Conservation (phyloP, 2,329 filamentous ascomycete species). For the Cordyceps tenuipes region DNA sequence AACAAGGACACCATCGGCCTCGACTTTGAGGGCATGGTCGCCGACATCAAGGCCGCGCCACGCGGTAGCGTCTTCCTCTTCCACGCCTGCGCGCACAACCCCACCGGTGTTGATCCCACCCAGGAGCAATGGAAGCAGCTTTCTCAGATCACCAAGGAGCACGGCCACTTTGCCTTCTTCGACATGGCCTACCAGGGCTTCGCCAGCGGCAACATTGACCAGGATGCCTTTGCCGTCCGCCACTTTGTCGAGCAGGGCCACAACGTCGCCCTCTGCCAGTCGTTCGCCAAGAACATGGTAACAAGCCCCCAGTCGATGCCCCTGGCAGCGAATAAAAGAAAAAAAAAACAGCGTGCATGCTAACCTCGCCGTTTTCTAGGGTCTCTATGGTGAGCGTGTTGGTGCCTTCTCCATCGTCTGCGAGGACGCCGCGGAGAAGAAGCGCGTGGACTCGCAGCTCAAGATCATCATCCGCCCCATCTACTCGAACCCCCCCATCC, state of each 20-base stretch:
- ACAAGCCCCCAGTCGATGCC: conserved; percentile 15
- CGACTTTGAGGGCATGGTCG: conserved; percentile 89
- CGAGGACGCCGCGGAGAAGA: conserved; percentile 80
- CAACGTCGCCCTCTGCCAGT: conserved; percentile 80
- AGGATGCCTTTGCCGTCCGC: conserved; percentile 87
- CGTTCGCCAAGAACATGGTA: conserved; percentile 99
- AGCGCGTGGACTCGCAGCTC: conserved; percentile 92
- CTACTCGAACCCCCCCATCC: conserved; percentile 96
- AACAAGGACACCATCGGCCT: conserved; percentile 97
- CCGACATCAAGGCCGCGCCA: conserved; percentile 82
- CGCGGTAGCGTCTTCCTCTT: conserved; percentile 84
- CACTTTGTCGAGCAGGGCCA: conserved; percentile 92
- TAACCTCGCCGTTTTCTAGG: conserved; percentile 38
- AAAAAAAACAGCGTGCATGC: not conserved
- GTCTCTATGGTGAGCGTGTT: conserved; percentile 96
- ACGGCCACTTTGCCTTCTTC: conserved; percentile 91
- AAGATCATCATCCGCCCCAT: conserved; percentile 95
- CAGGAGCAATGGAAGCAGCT: conserved; percentile 89
- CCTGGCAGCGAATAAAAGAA: no score
- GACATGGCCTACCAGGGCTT: conserved; percentile 99
- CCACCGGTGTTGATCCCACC: conserved; percentile 91
- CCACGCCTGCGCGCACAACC: conserved; percentile 97
- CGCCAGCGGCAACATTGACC: conserved; percentile 82
- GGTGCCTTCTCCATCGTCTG: conserved; percentile 93
- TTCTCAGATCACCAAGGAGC: conserved; percentile 74